phyloP scores from a whole-genome alignment of 331 rosid genomes.

The Pyrus hybrid region DNA sequence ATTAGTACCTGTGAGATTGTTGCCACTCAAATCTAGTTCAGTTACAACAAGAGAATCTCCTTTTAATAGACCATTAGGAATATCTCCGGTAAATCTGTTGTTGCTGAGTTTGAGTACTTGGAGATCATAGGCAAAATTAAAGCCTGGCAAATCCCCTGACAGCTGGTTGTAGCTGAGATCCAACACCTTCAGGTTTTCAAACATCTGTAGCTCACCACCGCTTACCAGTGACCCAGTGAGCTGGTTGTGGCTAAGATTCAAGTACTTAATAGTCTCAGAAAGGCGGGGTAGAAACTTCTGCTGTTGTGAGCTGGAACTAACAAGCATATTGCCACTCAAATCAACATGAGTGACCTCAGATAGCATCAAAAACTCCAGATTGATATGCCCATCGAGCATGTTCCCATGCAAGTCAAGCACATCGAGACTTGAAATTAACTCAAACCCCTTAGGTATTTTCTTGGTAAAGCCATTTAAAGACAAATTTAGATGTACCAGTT shows the following conservation, averaged over 20 bases:
- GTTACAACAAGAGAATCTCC: constrained; percentile 80
- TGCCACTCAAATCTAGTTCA: constrained; percentile 93
- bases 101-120: constrained; percentile 85
- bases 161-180: constrained; percentile 90
- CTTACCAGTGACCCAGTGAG: constrained; percentile 70
- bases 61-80: constrained; percentile 69
- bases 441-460: constrained; percentile 72
- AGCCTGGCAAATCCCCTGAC: constrained; percentile 87
- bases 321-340: constrained; percentile 68
- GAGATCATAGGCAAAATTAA: constrained; percentile 87
- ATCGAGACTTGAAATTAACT: constrained; percentile 49
- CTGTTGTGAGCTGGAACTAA: constrained; percentile 44
- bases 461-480: constrained; percentile 66
- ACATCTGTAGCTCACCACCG: constrained; percentile 52
- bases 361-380: constrained; percentile 43
- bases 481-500: constrained; percentile 61
- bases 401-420: constrained; percentile 78
- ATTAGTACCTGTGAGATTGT: constrained; percentile 80
- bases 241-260: constrained; percentile 83
- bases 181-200: constrained; percentile 74
- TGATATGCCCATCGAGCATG: constrained; percentile 68
- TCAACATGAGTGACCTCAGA: constrained; percentile 67
- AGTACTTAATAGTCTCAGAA: constrained; percentile 64
- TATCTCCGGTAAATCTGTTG: constrained; percentile 73
- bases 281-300: constrained; percentile 55